Percentiles rank a stretch among this genome's conserved stretches.
phyloP scores from a whole-genome alignment of 192 early-diverging fungal genomes.

The Obelidium mucronatum region DNA sequence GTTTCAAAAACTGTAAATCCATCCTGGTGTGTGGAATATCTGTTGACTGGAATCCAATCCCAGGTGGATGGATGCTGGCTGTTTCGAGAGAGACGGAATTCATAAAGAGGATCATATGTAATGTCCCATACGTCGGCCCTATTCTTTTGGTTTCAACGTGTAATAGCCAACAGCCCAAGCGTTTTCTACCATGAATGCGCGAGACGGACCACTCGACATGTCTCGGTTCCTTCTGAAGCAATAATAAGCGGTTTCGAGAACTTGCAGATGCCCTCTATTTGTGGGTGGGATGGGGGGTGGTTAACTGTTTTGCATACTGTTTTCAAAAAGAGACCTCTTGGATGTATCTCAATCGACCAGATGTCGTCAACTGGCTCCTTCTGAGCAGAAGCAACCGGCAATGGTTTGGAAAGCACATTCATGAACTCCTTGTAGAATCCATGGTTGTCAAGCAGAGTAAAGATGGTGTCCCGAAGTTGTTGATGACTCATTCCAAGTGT shows the following conservation, averaged over 20 bases:
- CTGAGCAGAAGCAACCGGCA: background rate
- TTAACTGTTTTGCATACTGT: background rate
- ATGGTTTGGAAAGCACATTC: background rate
- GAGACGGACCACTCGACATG: conserved; percentile 11
- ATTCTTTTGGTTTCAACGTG: no score
- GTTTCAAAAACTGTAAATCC: conserved; percentile 9
- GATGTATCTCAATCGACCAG: conserved; percentile 12
- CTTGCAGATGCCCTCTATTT: conserved; percentile 14
- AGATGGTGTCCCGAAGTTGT: background rate
- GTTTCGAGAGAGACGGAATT: background rate
- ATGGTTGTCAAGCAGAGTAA: background rate
- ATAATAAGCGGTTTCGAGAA: conserved; percentile 30
- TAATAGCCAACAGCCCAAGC: background rate
- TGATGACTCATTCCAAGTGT: background rate
- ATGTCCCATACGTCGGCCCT: conserved; percentile 33
- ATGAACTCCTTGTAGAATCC: conserved; percentile 5
- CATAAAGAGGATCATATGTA: conserved; percentile 27
- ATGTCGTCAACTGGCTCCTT: background rate
- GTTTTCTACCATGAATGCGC: conserved; percentile 30
- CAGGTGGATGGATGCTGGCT: background rate
- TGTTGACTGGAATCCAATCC: conserved; percentile 9
- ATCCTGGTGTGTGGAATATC: conserved; percentile 13
- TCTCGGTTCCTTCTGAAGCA: conserved; percentile 8
- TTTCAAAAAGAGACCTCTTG: background rate
- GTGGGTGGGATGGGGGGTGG: background rate